A percentile compares a stretch with the other conserved stretches of the same genome.
Evolutionary conservation across 2,329 filamentous ascomycete genomes (phyloP).

Genomic region (Talaromyces sp.): DNA sequence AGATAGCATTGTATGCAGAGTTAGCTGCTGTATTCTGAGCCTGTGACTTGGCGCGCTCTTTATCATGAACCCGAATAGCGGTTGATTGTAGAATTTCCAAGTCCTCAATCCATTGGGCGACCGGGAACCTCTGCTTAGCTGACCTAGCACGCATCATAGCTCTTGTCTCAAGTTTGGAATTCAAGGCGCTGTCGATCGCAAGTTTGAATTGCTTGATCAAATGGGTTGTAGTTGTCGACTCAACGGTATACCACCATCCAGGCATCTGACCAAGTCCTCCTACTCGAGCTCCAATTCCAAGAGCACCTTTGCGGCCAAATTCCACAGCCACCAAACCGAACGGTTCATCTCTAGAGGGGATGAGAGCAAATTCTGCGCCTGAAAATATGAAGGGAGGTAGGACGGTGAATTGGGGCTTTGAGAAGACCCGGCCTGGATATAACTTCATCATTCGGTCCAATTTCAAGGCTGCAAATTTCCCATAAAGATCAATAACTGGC

Average conservation of each 20-base stretch:
- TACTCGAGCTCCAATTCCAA: conserved; percentile 67
- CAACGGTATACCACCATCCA: conserved; percentile 71
- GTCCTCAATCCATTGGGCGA: conserved; percentile 68
- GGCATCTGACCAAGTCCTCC: conserved; percentile 72
- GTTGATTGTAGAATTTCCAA: conserved; percentile 64
- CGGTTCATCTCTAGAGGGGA: conserved; percentile 69
- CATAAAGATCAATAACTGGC: conserved; percentile 68
- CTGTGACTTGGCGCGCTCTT: conserved; percentile 39
- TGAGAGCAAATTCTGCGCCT: conserved; percentile 69
- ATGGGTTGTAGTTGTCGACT: conserved; percentile 65
- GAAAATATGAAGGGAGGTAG: conserved; percentile 69
- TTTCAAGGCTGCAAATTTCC: conserved; percentile 68
- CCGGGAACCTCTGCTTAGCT: conserved; percentile 67
- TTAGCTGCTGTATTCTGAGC: conserved; percentile 35
- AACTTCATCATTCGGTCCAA: conserved; percentile 65
- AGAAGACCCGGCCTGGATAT: conserved; percentile 67
- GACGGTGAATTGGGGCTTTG: conserved; percentile 69
- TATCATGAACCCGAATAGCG: conserved; percentile 61
- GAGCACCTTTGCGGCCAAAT: conserved; percentile 68
- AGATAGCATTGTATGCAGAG: conserved; percentile 48
- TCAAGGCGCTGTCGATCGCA: conserved; percentile 64
- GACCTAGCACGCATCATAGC: conserved; percentile 67
- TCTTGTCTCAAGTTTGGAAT: conserved; percentile 58
- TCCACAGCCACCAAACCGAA: conserved; percentile 71
- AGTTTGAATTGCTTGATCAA: conserved; percentile 66